phyloP scores from a whole-genome alignment of 2,329 filamentous ascomycete species.

The Calonectria crousiana region DNA sequence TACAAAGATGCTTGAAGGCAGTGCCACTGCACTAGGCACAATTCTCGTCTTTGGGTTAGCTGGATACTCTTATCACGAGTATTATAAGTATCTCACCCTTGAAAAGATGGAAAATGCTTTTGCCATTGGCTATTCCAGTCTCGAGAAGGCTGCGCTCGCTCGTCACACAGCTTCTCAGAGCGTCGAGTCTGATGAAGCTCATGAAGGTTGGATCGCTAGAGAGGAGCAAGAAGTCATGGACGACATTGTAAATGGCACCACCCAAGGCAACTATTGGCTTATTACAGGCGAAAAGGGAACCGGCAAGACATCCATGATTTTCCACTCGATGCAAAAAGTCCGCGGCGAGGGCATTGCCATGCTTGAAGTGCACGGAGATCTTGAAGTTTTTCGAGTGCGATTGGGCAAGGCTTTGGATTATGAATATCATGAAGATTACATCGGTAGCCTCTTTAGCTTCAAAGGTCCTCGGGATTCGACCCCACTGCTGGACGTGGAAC shows the following conservation, averaged over 20 bases:
- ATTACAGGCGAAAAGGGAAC: constrained; percentile 79
- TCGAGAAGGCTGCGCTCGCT: constrained; percentile 66
- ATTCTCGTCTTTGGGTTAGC: constrained; percentile 44
- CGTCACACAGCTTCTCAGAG: constrained; percentile 39
- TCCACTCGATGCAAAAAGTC: constrained; percentile 77
- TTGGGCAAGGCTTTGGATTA: constrained; percentile 78
- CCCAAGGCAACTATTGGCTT: constrained; percentile 74
- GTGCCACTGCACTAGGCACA: constrained; percentile 45
- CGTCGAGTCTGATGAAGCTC: constrained; percentile 4
- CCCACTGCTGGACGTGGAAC: constrained; percentile 77
- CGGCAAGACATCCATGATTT: constrained; percentile 78
- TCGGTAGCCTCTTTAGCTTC: constrained; percentile 78
- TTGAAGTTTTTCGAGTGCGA: constrained; percentile 79
- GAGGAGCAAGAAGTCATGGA: constrained; percentile 74
- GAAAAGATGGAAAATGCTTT: constrained; percentile 81
- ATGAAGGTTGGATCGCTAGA: constrained; percentile 66
- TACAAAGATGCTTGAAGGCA: constrained; percentile 44
- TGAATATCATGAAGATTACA: constrained; percentile 76
- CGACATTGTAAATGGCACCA: constrained; percentile 69
- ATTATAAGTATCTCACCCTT: constrained; percentile 77
- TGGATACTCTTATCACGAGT: constrained; percentile 50
- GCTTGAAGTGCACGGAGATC: constrained; percentile 78
- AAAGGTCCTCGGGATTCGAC: constrained; percentile 77
- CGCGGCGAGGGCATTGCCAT: constrained; percentile 76
- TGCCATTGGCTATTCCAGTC: constrained; percentile 74